Base-by-base conservation (phyloP, 2,329 filamentous ascomycete genomes). In the Lasiodiplodia hormozganensis region DNA sequence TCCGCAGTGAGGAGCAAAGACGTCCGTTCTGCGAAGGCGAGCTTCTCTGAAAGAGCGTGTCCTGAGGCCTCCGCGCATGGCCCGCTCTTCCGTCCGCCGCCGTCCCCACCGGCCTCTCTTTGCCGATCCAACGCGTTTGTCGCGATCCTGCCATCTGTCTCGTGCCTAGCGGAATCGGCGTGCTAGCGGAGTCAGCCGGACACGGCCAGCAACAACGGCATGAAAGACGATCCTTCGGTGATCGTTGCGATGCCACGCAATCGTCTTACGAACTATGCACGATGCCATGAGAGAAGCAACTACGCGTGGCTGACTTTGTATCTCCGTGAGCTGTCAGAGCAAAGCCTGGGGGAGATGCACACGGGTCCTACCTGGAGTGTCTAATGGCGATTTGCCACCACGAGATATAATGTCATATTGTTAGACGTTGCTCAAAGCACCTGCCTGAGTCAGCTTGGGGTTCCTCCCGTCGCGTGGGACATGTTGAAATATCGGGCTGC, bases 101-200 rank as follows among this genome's bases (percentile, higher is more conserved):
- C 14, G 8, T 28, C 16, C 18, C 25, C 14, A 49, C 23, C 40
- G 58, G 56, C 6, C 56, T 43, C 21, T 49, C 25, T 25, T 21
- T 28, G 25, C 47, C 60, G 47, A 64, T 64, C 60, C 43, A 14
- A 38, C 60, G 60, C 60, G 18, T 25, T 6, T 14, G 18, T 14
- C 28, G 21, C 60, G 60, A 64, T 52, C 60, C 34, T 36, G 28
- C 36, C 43, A 52, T 52, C 10, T 64, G 47, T 64, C 47, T 52
- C 60, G 60, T 51, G 60, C 43, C 36, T 52, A 31, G 58, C 43
- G 38, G 23, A 38, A 52, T 52, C 47, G 58, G 31, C 38, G 31
- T 52, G 12, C 47, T 38, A 52, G 60, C 52, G 60, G 60, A 64
- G 43, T 18, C 58, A 8, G 28, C 14, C 25, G 58, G 25, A 21